These are phyloP conservation scores for Gleditsia sinensis DNA, from an alignment of 306 rosid genomes.

Conservation along the genomic window DNA sequence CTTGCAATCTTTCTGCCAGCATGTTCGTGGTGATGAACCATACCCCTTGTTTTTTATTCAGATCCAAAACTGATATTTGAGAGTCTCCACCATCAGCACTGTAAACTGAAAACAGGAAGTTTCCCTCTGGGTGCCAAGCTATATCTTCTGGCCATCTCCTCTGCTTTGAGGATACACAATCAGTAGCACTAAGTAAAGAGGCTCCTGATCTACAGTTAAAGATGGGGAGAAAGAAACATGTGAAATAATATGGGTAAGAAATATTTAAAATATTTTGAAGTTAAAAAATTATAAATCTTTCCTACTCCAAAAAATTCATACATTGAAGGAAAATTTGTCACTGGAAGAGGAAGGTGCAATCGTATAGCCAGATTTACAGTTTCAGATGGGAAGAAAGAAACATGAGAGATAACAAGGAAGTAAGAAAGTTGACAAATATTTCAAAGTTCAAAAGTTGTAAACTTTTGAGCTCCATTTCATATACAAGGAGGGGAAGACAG, in stretches of 20 bases:
- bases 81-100: conserved; percentile 75
- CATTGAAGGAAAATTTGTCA: not conserved
- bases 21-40: conserved; percentile 25
- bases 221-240: not conserved
- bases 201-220: conserved; percentile 53
- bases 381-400: conserved; percentile 21
- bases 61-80: conserved; percentile 63
- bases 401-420: not conserved
- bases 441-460: not conserved
- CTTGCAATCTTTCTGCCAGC: not conserved
- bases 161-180: conserved; percentile 58
- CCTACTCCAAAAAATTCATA: not conserved
- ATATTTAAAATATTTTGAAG: not conserved
- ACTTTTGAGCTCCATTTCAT: conserved; percentile 1
- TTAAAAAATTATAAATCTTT: not conserved
- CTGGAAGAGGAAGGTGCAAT: conserved; percentile 16
- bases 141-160: conserved; percentile 81
- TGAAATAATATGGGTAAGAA: not conserved
- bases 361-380: conserved; percentile 27
- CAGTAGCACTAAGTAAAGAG: conserved; percentile 57
- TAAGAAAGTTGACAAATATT: conserved; percentile 16
- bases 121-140: conserved; percentile 72
- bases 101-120: conserved; percentile 55
- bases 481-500: not conserved
- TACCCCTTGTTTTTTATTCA: conserved; percentile 63